Base-by-base conservation (phyloP, 164 flowering plant genomes). In the Sextonia rubra region DNA sequence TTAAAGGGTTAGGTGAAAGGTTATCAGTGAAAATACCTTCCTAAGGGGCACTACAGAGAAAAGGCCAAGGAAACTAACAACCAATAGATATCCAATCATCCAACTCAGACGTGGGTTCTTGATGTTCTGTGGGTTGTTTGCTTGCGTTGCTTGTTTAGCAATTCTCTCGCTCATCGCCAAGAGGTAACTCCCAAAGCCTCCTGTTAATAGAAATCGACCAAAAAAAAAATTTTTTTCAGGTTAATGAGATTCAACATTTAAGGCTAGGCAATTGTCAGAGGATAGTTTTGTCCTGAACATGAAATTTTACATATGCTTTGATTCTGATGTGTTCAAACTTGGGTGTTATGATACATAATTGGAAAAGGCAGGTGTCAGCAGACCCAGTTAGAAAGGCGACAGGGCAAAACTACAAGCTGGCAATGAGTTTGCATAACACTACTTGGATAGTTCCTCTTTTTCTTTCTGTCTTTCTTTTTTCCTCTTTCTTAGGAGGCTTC, bases 11-110 rank as follows among this genome's bases (percentile, higher is more conserved):
- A 18, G 3, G n/a, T 15, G 58, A 52, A 5, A 52, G 56, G 58
- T 15, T 20, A 52, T 15, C 3, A 12, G 23, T 20, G 23, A 30
- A 55, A 58, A 3, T 80, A 81, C 86, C 88, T 83, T 83, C 27
- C 90, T 77, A 24, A 87, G 87, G 18, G 88, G 90, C 22, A 85
- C 83, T 52, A 87, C 79, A 4, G 87, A 80, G 74, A 84, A 84
- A 71, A 85, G 84, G 15, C 88, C 90, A 60, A 87, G 77, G 69
- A 85, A 85, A 72, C 86, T 84, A 64, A 82, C 85, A 23, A 84
- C 77, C 58, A 85, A 79, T 55, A 85, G 85, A 71, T 85, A 87
- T 11, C 87, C 84, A 60, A 84, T 81, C 81, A 87, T 85, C 90
- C 88, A 83, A 12, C 80, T 76, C n/a, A 87, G 55, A 1, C 56